A percentile compares a stretch with the other conserved stretches of the same genome.
These are phyloP conservation scores for Thalassiosira delicatula DNA, from an alignment of 352 stramenopile genomes.

Conservation along the genomic window DNA sequence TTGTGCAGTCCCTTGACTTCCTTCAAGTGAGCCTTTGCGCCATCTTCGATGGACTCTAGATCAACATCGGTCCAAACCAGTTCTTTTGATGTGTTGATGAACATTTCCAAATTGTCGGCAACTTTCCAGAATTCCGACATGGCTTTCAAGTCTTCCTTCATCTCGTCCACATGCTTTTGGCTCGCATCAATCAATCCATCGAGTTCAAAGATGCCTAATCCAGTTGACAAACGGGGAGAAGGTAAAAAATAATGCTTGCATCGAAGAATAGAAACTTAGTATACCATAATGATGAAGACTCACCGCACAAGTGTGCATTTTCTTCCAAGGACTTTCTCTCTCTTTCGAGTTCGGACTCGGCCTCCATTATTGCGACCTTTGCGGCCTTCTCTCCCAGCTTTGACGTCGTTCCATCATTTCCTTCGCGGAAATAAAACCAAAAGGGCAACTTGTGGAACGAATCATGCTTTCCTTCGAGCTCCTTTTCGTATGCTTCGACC, in stretches of 20 bases:
- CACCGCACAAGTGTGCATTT: conserved; percentile 89
- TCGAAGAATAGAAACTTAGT: too few species aligned
- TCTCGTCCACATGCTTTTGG: conserved; percentile 88
- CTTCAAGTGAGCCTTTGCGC: conserved; percentile 92
- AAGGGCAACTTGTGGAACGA: conserved; percentile 59
- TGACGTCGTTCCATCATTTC: conserved; percentile 27
- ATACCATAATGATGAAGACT: too few species aligned
- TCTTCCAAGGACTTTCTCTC: conserved; percentile 91
- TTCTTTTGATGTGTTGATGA: conserved; percentile 88
- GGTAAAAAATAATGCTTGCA: too few species aligned
- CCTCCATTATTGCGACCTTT: conserved; percentile 68
- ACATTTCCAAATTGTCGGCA: conserved; percentile 87
- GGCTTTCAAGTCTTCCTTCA: conserved; percentile 87
- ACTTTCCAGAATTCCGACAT: conserved; percentile 89
- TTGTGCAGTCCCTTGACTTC: conserved; percentile 92
- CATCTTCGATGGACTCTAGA: conserved; percentile 93
- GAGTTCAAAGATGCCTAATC: conserved; percentile 96
- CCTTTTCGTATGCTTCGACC: conserved; percentile 91
- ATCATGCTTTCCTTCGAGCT: conserved; percentile 83
- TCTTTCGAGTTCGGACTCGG: conserved; percentile 81
- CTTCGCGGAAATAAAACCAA: conserved; percentile 51
- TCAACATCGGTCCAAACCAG: conserved; percentile 92
- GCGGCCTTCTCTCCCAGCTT: conserved; percentile 65
- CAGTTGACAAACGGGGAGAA: too few species aligned
- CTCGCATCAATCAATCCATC: conserved; percentile 92